Evolutionary conservation across 2,329 filamentous ascomycete species (phyloP).

Genomic region (Beauveria medogensis): DNA sequence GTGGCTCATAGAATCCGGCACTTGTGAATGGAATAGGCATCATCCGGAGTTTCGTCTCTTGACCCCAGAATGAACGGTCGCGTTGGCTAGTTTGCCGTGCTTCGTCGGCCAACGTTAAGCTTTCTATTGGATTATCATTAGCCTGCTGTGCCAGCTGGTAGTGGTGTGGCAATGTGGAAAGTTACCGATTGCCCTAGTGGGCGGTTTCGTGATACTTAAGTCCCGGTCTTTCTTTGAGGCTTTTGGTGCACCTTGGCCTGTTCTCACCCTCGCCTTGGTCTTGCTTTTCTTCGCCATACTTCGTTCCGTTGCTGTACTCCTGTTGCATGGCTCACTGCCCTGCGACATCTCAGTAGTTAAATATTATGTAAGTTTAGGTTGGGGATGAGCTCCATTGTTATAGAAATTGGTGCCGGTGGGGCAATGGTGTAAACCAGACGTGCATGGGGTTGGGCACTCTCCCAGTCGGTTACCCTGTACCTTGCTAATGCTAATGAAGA

Average conservation of each 20-base stretch:
- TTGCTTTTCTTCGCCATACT: background rate
- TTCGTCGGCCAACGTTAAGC: constrained; percentile 18
- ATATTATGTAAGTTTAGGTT: no score
- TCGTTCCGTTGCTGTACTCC: background rate
- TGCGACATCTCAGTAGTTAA: no score
- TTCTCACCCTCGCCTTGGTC: background rate
- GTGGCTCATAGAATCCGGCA: constrained; percentile 42
- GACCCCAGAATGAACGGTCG: constrained; percentile 22
- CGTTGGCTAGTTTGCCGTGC: constrained; percentile 17
- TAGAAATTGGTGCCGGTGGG: no score
- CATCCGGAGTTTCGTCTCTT: constrained; percentile 35
- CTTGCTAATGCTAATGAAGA: no score
- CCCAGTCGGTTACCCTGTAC: no score
- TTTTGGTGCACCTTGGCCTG: background rate
- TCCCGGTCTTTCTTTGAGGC: background rate
- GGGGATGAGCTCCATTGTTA: background rate
- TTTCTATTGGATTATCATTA: background rate
- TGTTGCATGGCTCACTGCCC: background rate
- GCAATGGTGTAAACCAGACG: no score
- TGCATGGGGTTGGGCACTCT: no score
- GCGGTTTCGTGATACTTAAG: background rate
- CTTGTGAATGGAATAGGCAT: constrained; percentile 46
- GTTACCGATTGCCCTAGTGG: background rate
- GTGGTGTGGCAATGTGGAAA: background rate
- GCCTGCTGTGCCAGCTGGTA: background rate